Percentiles rank a stretch among this genome's conserved stretches.
Conservation (phyloP, 2,329 filamentous ascomycete genomes). For the Aspergillus sp. region DNA sequence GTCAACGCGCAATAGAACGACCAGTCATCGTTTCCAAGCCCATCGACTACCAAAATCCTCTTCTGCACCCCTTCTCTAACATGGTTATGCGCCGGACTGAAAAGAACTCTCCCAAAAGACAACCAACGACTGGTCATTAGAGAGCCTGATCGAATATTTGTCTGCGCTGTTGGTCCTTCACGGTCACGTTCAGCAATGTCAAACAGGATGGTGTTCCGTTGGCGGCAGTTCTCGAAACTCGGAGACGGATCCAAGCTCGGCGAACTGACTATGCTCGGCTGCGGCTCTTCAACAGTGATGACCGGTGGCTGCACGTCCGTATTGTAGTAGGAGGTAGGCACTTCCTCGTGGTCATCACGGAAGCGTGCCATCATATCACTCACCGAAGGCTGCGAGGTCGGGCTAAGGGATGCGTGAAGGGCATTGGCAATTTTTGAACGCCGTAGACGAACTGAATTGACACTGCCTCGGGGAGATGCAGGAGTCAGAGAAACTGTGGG, state of each 20-base stretch:
- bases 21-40: constrained; percentile 54
- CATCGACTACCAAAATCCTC: constrained; percentile 50
- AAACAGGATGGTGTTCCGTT: constrained; percentile 34
- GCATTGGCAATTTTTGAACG: constrained; percentile 54
- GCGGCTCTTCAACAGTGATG: constrained; percentile 22
- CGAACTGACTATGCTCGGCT: constrained; percentile 29
- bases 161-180: constrained; percentile 42
- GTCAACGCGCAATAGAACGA: constrained; percentile 53
- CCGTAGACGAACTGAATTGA: constrained; percentile 44
- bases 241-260: constrained; percentile 21
- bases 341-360: constrained; percentile 32
- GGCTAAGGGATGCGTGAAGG: constrained; percentile 49
- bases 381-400: constrained; percentile 54
- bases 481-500: constrained; percentile 24
- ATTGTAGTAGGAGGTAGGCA: constrained; percentile 21
- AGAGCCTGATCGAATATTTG: constrained; percentile 51
- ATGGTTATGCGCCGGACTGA: constrained; percentile 51
- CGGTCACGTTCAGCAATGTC: constrained; percentile 45
- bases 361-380: constrained; percentile 56
- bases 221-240: constrained; percentile 31
- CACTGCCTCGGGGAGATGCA: constrained; percentile 28
- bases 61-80: constrained; percentile 41
- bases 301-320: constrained; percentile 19
- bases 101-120: constrained; percentile 51
- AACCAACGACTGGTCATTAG: constrained; percentile 53